Evolutionary conservation across 352 stramenopile genomes (phyloP), one percentile per base, ranked within the genome.

Genomic region (Phytophthora boehmeriae): DNA sequence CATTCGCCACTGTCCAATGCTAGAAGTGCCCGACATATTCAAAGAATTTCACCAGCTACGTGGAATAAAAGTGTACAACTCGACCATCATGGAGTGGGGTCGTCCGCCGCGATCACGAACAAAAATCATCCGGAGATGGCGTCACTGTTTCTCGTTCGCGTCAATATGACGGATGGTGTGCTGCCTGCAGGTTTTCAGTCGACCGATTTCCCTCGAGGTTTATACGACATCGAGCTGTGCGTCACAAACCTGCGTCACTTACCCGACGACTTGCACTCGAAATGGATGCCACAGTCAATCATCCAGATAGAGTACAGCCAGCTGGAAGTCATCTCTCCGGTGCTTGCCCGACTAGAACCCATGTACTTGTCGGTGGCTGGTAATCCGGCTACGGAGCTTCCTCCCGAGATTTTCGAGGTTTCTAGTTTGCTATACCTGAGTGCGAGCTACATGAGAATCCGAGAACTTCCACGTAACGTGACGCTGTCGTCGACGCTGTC

Each of bases 41-140:
- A 50, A 39, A 2, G 30, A 50, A 0, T 78, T 78, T 25, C 42
- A 10, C 2, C 63, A 63, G 11, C 27, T 78, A 8, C 57, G 55
- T 11, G 69, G 66, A 0, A 22, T 82, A 41, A 76, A 82, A 49
- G 48, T 75, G 1, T 78, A 77, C 54, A 82, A 82, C 46, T 62
- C 61, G 16, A 76, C 73, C 0, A 48, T 81, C 17, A n/a, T 39
- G 1, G 41, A 57, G 2, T 81, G 73, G 73, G n/a, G 27, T 0
- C 41, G 1, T 60, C 74, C 14, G 66, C 73, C 1, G 73, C 63
- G 16, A 20, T 79, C n/a, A 66, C 44, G 0, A 43, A 55, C 11
- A 8, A 16, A 9, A 38, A 60, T 35, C 66, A 78, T 19, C 44
- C 63, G 13, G 27, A 22, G 8, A 61, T 85, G 35, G 44, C 65